Evolutionary conservation across 2,329 filamentous ascomycete genomes (phyloP), one percentile per base, ranked within the genome.

Genomic region (Ceratocystis colombiana): DNA sequence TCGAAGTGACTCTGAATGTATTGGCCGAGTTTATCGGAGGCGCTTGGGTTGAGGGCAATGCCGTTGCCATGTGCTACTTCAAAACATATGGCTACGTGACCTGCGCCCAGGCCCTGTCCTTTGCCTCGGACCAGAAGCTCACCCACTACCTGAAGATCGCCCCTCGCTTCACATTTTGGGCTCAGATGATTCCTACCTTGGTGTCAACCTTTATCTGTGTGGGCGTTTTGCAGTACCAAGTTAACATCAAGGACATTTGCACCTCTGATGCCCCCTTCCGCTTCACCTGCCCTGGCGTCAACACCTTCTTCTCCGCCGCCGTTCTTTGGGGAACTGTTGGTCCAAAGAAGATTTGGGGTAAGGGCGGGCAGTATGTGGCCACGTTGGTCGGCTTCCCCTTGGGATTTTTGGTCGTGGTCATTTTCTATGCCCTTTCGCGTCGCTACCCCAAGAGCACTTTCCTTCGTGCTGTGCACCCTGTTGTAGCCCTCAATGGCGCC

Each of bases 81-180:
- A 82, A 82, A 74, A 78, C 77, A 0, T 81, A 79, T 68, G 78
- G 79, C 57, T 79, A 79, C 64, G 76, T 80, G 15, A 79, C 78
- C 0, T 80, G 78, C 64, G 77, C 79, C 0, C 79, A 82, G 68
- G 79, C 80, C n/a, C 74, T 82, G 25, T 76, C 76, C 71, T 82
- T 82, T 71, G 77, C 75, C 67, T 77, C 77, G 69, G 79, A 78
- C 69, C 71, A 79, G 45, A 80, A 80, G 72, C 77, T 80, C 15
- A 79, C 78, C 7, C 79, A 80, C 69, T 84, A 84, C 72, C 78
- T 82, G 74, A 84, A 84, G 75, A 83, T 86, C 20, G 82, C 84
- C 4, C 84, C 84, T 0, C 79, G 80, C 10, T 79, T 84, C 37
- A 82, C 83, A 2, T 86, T 86, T 70, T 74, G 76, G 25, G 82